Conservation (phyloP, 805 yeast genomes). For the Yamadazyma takamatsuzukensis region DNA sequence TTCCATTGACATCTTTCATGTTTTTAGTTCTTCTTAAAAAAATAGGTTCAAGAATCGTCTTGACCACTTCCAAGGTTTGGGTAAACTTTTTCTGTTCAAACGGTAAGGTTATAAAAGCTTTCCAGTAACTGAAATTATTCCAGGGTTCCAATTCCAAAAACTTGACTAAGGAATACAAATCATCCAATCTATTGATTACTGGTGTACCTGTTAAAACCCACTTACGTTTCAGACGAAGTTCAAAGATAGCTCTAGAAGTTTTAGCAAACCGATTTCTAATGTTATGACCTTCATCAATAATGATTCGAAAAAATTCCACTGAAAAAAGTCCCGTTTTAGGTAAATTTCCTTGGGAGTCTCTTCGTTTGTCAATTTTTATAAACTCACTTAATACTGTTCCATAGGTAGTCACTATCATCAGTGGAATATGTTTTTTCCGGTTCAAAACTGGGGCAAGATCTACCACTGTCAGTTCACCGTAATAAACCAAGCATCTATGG, state of each 20-base stretch:
- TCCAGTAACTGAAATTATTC: slow-evolving; percentile 84
- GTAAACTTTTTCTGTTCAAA: slow-evolving; percentile 70
- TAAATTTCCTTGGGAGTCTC: slow-evolving; percentile 24
- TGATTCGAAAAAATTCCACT: slow-evolving; percentile 69
- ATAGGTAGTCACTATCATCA: slow-evolving; percentile 77
- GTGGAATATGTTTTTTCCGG: slow-evolving; percentile 46
- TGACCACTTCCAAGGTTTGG: slow-evolving; percentile 79
- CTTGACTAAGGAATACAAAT: slow-evolving; percentile 70
- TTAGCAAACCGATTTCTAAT: slow-evolving; percentile 77
- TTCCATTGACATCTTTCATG: slow-evolving; percentile 74
- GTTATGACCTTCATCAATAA: slow-evolving; percentile 87
- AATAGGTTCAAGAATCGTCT: slow-evolving; percentile 79
- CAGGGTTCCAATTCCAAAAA: slow-evolving; percentile 85
- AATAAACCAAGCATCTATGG: slow-evolving; percentile 58
- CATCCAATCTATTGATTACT: slow-evolving; percentile 83
- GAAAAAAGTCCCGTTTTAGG: slow-evolving; percentile 58
- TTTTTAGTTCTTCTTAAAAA: slow-evolving; percentile 80
- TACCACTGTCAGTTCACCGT: slow-evolving; percentile 59
- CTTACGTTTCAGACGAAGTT: slow-evolving; percentile 57
- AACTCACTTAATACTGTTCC: slow-evolving; percentile 83
- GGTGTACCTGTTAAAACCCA: slow-evolving; percentile 96
- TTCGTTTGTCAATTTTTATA: slow-evolving; percentile 37
- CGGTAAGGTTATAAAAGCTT: slow-evolving; percentile 76
- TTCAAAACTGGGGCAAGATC: slow-evolving; percentile 45
- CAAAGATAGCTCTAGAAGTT: slow-evolving; percentile 74